phyloP scores from a whole-genome alignment of 2,329 filamentous ascomycete genomes.

The Cytospora leucostoma region DNA sequence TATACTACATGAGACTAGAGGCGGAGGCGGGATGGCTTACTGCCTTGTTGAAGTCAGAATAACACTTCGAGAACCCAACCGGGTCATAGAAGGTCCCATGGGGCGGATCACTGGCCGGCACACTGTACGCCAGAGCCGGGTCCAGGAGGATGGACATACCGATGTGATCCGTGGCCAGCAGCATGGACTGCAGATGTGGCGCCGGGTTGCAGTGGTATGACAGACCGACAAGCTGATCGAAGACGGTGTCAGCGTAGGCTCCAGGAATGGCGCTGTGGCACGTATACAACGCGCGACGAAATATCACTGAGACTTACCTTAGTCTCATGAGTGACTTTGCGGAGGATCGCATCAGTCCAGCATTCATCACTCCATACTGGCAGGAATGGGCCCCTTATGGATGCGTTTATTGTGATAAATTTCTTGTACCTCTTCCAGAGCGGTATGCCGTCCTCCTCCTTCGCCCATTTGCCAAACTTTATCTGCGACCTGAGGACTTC shows the following conservation, averaged over 20 bases:
- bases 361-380: slow-evolving; percentile 34
- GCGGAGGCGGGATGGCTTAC: background rate
- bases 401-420: slow-evolving; percentile 39
- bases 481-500: slow-evolving; percentile 32
- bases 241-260: slow-evolving; percentile 37
- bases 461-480: slow-evolving; percentile 8
- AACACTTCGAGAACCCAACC: slow-evolving; percentile 26
- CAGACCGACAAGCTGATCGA: slow-evolving; percentile 38
- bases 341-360: slow-evolving; percentile 38
- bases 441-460: slow-evolving; percentile 24
- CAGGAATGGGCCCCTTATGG: slow-evolving; percentile 38
- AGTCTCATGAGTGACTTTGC: slow-evolving; percentile 34
- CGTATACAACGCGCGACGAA: background rate
- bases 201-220: slow-evolving; percentile 36
- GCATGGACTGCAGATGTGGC: slow-evolving; percentile 39
- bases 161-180: slow-evolving; percentile 38
- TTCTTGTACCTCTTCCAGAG: slow-evolving; percentile 37
- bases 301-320: slow-evolving; percentile 32
- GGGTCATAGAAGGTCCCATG: slow-evolving; percentile 31
- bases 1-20: slow-evolving; percentile 23
- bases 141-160: slow-evolving; percentile 38
- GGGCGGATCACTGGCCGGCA: slow-evolving; percentile 22
- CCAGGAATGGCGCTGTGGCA: background rate
- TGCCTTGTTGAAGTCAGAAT: slow-evolving; percentile 11
- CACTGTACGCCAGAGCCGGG: slow-evolving; percentile 29